Evolutionary conservation across 352 stramenopile species (phyloP).

Genomic region (Pythium plurisporium): DNA sequence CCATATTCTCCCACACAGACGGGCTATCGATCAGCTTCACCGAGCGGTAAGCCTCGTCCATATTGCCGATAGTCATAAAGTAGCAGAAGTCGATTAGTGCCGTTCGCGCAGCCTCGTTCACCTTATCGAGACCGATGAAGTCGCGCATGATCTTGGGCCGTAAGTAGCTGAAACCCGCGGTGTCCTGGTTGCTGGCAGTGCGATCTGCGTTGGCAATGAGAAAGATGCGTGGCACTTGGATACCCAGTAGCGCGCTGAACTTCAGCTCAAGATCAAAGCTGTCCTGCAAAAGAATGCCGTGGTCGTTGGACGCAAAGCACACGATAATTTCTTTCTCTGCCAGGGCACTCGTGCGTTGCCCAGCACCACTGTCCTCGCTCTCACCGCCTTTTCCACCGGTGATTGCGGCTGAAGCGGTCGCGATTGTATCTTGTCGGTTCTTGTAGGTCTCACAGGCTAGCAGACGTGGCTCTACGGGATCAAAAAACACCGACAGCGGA

Average conservation of each 20-base stretch:
- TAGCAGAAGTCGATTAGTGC: slow-evolving; percentile 95
- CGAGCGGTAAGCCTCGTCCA: slow-evolving; percentile 93
- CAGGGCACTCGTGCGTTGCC: slow-evolving; percentile 23
- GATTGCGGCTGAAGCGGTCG: not conserved
- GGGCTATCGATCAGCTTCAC: slow-evolving; percentile 92
- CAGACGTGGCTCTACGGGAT: slow-evolving; percentile 83
- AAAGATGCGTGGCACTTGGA: slow-evolving; percentile 81
- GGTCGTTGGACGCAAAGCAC: slow-evolving; percentile 90
- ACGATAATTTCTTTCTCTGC: slow-evolving; percentile 87
- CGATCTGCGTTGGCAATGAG: slow-evolving; percentile 50
- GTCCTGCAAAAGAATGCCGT: slow-evolving; percentile 90
- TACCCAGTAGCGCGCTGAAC: slow-evolving; percentile 76
- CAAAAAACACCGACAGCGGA: slow-evolving; percentile 87
- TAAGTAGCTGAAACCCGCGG: slow-evolving; percentile 44
- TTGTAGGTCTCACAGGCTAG: slow-evolving; percentile 83
- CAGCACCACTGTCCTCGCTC: slow-evolving; percentile 13
- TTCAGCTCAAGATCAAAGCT: slow-evolving; percentile 82
- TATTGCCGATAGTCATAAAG: slow-evolving; percentile 93
- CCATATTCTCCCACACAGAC: slow-evolving; percentile 95
- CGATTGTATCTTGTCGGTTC: slow-evolving; percentile 28
- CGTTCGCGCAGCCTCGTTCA: slow-evolving; percentile 78
- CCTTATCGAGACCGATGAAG: slow-evolving; percentile 89
- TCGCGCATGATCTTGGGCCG: slow-evolving; percentile 89
- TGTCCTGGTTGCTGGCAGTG: slow-evolving; percentile 1
- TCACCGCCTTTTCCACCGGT: not conserved